Conservation (phyloP, 495 filamentous ascomycete species). For the Filosporella fistucella region DNA sequence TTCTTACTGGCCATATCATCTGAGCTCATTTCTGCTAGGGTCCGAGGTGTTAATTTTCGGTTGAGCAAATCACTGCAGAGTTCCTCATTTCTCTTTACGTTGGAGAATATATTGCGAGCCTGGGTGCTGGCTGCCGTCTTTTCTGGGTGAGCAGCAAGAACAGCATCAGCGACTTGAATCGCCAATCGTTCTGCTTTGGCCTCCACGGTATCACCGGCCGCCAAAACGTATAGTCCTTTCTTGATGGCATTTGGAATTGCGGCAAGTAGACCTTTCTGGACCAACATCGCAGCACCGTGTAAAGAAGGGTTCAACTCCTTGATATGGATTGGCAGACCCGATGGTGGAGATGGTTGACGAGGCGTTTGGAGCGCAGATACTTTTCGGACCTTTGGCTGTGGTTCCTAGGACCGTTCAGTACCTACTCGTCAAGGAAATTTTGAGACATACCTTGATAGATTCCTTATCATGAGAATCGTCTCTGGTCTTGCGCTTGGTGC, state of each 20-base stretch:
- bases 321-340: conserved; percentile 26
- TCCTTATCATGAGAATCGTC: conserved; percentile 41
- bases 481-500: conserved; percentile 41
- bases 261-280: conserved; percentile 37
- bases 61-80: conserved; percentile 72
- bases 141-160: conserved; percentile 39
- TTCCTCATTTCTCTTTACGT: conserved; percentile 80
- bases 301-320: conserved; percentile 35
- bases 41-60: conserved; percentile 61
- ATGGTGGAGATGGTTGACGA: conserved; percentile 25
- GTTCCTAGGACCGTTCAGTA: conserved; percentile 27
- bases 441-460: conserved; percentile 30
- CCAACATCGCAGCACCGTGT: conserved; percentile 34
- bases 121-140: conserved; percentile 37
- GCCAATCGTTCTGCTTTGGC: conserved; percentile 39
- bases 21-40: conserved; percentile 75
- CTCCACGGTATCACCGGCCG: conserved; percentile 32
- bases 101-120: conserved; percentile 59
- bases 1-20: conserved; percentile 92
- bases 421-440: background rate
- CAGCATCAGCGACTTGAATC: conserved; percentile 67
- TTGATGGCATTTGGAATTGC: conserved; percentile 38
- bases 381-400: conserved; percentile 47
- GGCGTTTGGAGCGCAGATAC: conserved; percentile 32
- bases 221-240: conserved; percentile 30